Percentiles rank a stretch among this genome's conserved stretches.
Evolutionary conservation across 2,329 filamentous ascomycete genomes (phyloP).

Genomic region (Fonsecaea nubica): DNA sequence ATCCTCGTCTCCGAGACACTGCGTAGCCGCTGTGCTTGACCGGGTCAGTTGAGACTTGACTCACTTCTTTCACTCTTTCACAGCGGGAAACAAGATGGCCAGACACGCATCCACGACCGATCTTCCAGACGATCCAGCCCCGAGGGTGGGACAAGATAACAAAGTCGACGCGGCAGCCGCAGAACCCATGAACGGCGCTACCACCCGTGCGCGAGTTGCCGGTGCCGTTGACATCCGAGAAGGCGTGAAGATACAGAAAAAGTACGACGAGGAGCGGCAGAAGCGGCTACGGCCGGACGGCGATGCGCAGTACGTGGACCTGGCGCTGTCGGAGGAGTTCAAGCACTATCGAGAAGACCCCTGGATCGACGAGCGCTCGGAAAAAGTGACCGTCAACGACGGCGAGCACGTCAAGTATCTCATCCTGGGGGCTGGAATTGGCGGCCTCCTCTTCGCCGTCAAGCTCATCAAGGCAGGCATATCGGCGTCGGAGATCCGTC

Average conservation of each 20-base stretch:
- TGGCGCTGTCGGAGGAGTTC: slow-evolving; percentile 24
- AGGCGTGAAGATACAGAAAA: slow-evolving; percentile 16
- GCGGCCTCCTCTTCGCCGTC: slow-evolving; percentile 32
- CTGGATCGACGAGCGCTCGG: slow-evolving; percentile 20
- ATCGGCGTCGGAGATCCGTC: slow-evolving; percentile 23
- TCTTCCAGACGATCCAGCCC: not conserved
- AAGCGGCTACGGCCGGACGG: slow-evolving; percentile 29
- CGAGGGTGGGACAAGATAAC: not conserved
- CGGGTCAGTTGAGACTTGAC: too few relatives aligned
- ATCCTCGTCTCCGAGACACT: not conserved
- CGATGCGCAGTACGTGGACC: slow-evolving; percentile 29
- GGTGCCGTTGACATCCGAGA: not conserved
- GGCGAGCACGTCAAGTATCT: slow-evolving; percentile 28
- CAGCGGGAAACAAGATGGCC: not conserved
- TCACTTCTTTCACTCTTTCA: not conserved
- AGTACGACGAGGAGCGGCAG: slow-evolving; percentile 30
- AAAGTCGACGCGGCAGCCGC: not conserved
- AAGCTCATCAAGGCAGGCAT: slow-evolving; percentile 27
- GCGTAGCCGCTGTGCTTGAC: not conserved
- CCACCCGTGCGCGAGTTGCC: not conserved
- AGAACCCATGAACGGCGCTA: not conserved
- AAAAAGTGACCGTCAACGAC: slow-evolving; percentile 17
- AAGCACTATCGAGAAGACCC: slow-evolving; percentile 29
- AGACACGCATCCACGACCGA: slow-evolving; percentile 13
- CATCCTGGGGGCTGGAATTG: slow-evolving; percentile 38